phyloP scores from a whole-genome alignment of 352 stramenopile genomes.

The Phytophthora boehmeriae region DNA sequence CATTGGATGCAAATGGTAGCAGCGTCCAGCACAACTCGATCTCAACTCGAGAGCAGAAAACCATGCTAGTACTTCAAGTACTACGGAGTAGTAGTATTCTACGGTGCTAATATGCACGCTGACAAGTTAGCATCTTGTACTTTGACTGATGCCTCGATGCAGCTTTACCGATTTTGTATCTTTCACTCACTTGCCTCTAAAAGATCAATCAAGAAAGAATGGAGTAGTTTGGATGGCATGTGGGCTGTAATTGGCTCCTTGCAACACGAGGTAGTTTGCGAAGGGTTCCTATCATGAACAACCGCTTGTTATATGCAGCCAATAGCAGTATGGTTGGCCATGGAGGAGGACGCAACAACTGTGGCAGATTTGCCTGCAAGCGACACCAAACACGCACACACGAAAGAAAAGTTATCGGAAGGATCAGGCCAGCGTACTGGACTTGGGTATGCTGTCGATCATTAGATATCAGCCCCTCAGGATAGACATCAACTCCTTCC shows the following conservation, averaged over 20 bases:
- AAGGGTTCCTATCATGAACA: conserved; percentile 92
- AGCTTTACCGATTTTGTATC: no score
- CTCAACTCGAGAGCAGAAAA: not conserved
- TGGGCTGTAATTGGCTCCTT: conserved; percentile 90
- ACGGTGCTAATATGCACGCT: no score
- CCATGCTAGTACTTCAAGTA: not conserved
- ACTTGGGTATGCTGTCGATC: conserved; percentile 84
- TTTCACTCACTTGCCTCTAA: no score
- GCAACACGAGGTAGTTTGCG: conserved; percentile 71
- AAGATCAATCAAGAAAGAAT: no score
- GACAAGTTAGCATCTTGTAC: no score
- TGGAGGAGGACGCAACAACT: conserved; percentile 68
- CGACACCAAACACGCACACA: conserved; percentile 1
- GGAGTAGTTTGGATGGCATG: conserved; percentile 22
- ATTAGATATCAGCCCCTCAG: conserved; percentile 83
- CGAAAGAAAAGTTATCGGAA: conserved; percentile 33
- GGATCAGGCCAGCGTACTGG: conserved; percentile 87
- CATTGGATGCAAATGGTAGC: not conserved
- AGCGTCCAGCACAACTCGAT: no score
- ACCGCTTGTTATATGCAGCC: conserved; percentile 86
- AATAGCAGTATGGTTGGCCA: conserved; percentile 88
- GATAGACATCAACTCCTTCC: conserved; percentile 84
- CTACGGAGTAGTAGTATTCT: no score
- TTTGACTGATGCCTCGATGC: no score
- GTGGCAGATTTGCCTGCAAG: conserved; percentile 89